Percentiles rank a stretch among this genome's conserved stretches.
These are phyloP conservation scores for Aspergillus tamarii DNA, from an alignment of 2,329 filamentous ascomycete species.

Conservation along the genomic window DNA sequence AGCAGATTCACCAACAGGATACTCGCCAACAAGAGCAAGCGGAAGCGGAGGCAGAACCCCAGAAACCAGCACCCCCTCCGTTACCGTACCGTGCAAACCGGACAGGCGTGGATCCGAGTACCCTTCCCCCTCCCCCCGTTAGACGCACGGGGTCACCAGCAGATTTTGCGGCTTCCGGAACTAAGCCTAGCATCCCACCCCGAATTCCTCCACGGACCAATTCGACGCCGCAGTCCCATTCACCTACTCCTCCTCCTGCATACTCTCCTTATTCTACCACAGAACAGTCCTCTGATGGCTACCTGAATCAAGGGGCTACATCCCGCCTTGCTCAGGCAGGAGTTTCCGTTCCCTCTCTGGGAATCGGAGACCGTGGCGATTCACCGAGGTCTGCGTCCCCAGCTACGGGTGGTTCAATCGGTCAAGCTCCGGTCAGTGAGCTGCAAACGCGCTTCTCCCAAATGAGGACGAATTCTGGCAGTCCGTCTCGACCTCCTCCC, in stretches of 20 bases:
- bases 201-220: constrained; percentile 71
- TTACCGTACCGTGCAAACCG: constrained; percentile 71
- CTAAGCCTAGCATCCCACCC: constrained; percentile 65
- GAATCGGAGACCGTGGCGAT: constrained; percentile 60
- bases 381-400: constrained; percentile 27
- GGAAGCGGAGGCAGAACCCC: constrained; percentile 26
- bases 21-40: constrained; percentile 27
- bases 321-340: constrained; percentile 72
- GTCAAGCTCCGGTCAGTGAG: constrained; percentile 59
- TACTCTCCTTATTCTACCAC: constrained; percentile 50
- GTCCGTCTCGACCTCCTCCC: constrained; percentile 28
- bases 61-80: constrained; percentile 54
- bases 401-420: constrained; percentile 24
- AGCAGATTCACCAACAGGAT: constrained; percentile 38
- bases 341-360: constrained; percentile 75
- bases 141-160: constrained; percentile 45
- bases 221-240: constrained; percentile 49
- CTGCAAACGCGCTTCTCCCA: constrained; percentile 69
- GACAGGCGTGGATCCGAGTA: constrained; percentile 69
- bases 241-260: constrained; percentile 47
- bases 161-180: constrained; percentile 36
- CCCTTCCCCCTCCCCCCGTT: constrained; percentile 72
- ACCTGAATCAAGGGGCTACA: constrained; percentile 63
- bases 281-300: constrained; percentile 36
- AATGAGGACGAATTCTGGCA: constrained; percentile 48